These are phyloP conservation scores for Pseudonitzschia pungens DNA, from an alignment of 108 stramenopile genomes.

Conservation along the genomic window DNA sequence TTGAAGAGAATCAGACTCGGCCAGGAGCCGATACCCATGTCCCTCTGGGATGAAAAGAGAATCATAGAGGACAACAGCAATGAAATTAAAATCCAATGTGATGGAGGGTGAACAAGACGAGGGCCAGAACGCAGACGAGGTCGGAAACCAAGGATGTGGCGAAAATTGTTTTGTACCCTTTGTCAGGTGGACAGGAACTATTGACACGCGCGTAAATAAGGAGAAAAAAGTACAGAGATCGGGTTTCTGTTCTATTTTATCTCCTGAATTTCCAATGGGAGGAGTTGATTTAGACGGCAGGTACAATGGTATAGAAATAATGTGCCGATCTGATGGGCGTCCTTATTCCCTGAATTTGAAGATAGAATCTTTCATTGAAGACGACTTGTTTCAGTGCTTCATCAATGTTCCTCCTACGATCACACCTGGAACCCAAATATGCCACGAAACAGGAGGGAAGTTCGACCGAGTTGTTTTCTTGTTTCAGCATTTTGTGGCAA, in stretches of 20 bases:
- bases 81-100: too few species aligned
- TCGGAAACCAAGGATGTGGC: background rate
- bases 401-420: constrained; percentile 45
- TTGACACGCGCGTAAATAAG: constrained; percentile 58
- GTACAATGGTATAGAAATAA: constrained; percentile 80
- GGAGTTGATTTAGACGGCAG: constrained; percentile 59
- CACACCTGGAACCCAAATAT: background rate
- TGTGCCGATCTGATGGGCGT: constrained; percentile 76
- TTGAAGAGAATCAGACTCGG: constrained; percentile 17
- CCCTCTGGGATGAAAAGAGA: background rate
- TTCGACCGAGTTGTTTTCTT: constrained; percentile 54
- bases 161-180: constrained; percentile 50
- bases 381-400: constrained; percentile 80
- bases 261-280: constrained; percentile 72
- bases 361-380: constrained; percentile 69
- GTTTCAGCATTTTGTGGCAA: constrained; percentile 65
- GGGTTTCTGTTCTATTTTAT: constrained; percentile 78
- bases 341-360: constrained; percentile 76
- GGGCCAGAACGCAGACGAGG: constrained; percentile 22
- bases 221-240: constrained; percentile 48
- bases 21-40: background rate
- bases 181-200: constrained; percentile 73
- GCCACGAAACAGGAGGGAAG: constrained; percentile 27
- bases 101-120: constrained; percentile 24
- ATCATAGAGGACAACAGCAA: background rate